Conservation (phyloP, 1,139 yeast genomes). For the Debaryomycetaceae sp. region DNA sequence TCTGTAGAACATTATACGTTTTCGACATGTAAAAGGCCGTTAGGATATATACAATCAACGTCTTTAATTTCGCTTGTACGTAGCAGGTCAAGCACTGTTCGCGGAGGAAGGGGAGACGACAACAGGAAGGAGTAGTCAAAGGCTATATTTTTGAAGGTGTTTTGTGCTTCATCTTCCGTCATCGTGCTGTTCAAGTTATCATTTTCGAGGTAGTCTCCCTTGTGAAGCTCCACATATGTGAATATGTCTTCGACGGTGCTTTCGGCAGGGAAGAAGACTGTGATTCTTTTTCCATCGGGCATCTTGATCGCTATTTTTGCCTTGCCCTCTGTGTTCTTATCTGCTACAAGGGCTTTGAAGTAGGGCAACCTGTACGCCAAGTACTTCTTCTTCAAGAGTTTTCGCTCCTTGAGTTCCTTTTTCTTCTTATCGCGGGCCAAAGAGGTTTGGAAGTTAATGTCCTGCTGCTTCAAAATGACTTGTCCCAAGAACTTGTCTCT, state of each 20-base stretch:
- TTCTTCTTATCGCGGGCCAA: conserved; percentile 52
- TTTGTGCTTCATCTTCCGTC: conserved; percentile 22
- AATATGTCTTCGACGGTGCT: conserved; percentile 54
- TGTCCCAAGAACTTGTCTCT: conserved; percentile 61
- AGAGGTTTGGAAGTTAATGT: conserved; percentile 70
- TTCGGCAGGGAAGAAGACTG: conserved; percentile 46
- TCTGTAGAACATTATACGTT: conserved; percentile 11
- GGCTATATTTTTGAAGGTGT: conserved; percentile 20
- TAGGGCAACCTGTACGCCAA: conserved; percentile 49
- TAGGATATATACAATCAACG: conserved; percentile 37
- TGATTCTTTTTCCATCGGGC: conserved; percentile 47
- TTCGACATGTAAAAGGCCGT: conserved; percentile 42
- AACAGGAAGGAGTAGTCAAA: conserved; percentile 31
- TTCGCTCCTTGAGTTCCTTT: conserved; percentile 23
- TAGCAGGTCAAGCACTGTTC: conserved; percentile 26
- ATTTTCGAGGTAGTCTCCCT: conserved; percentile 29
- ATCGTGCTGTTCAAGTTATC: conserved; percentile 36
- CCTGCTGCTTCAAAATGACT: conserved; percentile 68
- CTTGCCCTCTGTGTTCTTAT: conserved; percentile 8
- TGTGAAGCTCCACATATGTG: conserved; percentile 49
- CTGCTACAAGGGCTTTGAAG: conserved; percentile 31
- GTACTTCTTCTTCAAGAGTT: conserved; percentile 25
- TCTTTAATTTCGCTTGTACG: conserved; percentile 21
- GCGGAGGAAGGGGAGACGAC: conserved; percentile 41
- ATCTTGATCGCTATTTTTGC: conserved; percentile 63